phyloP scores from a whole-genome alignment of 306 rosid species.

The Dryas octopetala region DNA sequence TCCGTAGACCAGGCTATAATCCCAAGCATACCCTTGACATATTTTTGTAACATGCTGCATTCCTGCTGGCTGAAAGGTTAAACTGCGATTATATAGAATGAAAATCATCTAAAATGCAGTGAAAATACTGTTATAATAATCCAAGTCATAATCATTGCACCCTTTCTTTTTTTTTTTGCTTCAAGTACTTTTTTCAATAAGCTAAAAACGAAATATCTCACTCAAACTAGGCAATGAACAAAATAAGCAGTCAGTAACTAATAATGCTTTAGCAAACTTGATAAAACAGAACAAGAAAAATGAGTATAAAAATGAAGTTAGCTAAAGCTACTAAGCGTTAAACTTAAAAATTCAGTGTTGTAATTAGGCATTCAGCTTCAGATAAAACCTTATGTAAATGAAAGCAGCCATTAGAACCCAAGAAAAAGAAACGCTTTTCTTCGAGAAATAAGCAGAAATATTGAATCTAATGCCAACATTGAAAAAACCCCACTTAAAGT shows the following conservation, averaged over 20 bases:
- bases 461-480: background rate
- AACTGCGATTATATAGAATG: too few species aligned
- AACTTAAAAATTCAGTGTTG: background rate
- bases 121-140: too few species aligned
- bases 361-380: background rate
- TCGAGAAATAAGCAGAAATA: background rate
- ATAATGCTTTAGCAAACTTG: background rate
- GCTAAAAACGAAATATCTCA: too few species aligned
- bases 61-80: too few species aligned
- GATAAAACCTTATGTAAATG: background rate
- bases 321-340: too few species aligned
- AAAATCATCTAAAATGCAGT: too few species aligned
- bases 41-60: too few species aligned
- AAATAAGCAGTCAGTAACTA: background rate
- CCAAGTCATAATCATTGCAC: too few species aligned
- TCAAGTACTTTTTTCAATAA: too few species aligned
- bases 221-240: background rate
- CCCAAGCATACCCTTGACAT: too few species aligned
- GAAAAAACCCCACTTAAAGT: background rate
- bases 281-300: background rate
- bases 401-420: slow-evolving; percentile 6
- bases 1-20: too few species aligned
- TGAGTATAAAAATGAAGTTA: background rate
- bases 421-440: background rate
- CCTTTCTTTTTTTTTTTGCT: too few species aligned